Evolutionary conservation across 2,329 filamentous ascomycete genomes (phyloP), one percentile per base, ranked within the genome.

Genomic region (Lasiodiplodia hormozganensis): DNA sequence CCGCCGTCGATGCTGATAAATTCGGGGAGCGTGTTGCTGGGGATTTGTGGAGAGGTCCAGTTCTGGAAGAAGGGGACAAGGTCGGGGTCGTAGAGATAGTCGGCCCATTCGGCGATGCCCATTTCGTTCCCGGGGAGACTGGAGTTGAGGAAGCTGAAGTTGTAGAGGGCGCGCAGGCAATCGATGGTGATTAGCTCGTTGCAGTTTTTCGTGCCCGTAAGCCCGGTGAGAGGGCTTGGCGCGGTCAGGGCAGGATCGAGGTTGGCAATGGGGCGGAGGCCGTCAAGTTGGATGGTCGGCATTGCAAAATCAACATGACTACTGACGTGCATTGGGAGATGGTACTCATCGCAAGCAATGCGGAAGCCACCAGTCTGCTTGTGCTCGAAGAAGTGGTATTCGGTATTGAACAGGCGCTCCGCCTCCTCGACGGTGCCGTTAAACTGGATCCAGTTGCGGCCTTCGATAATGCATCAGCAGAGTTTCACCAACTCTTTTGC

Each of bases 171-270:
- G 10, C 77, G 72, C n/a, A 81, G 70, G 72, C 88, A 90, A 52
- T 82, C 82, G 0, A 87, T 86, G 0, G 86, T 89, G 70, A 89
- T 87, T 73, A 85, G 83, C 16, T 77, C 76, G 71, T 86, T 83
- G 73, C 88, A 90, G 51, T 75, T 74, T 14, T 21, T n/a, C 3
- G 52, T 75, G 71, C 14, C 83, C 73, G 28, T 72, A 68, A 68
- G 74, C 62, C 74, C 72, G 60, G 71, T 72, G 47, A 71, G 70
- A 14, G 31, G 34, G 11, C 31, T 31, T 10, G 12, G 8, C 5
- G 52, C 52, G 25, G 16, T 40, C 38, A 40, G 31, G n/a, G n/a
- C 36, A n/a, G 25, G 23, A 28, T 58, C 49, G 43, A 56, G 51
- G 43, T 47, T 56, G 21, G 51, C 60, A 8, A 52, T 31, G 11